Base-by-base conservation (phyloP, 805 yeast species). In the Yarrowia porcina region DNA sequence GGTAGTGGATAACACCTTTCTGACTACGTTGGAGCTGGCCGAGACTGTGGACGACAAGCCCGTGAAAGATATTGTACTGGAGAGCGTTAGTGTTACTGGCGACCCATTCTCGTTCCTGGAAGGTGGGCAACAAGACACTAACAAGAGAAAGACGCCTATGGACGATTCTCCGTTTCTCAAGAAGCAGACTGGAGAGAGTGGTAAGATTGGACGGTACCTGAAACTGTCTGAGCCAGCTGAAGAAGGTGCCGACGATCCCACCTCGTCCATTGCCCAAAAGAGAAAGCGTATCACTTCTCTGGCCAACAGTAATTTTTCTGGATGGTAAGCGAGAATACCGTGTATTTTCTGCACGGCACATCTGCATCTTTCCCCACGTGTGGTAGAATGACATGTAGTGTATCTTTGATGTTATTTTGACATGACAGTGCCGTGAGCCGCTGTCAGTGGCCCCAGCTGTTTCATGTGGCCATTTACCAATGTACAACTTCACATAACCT, bases 21-120 rank as follows among this genome's bases (percentile, higher is more conserved):
- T 90, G 65, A 91, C 59, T 75, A 83, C 66, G 82, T 86, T 10
- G 52, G 63, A 59, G 25, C 17, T 30, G 73, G 73, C 52, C 63
- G 63, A 0, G 35, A 64, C 61, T 15, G 30, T 10, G 39, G 61
- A 56, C 9, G 78, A 79, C 65, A 76, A 71, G 64, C 89, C 89
- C 25, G 64, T 69, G 5, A 71, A 73, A 28, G 79, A 78, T 20
- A 76, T 85, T 12, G 73, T 66, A 12, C 79, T 86, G 60, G 42
- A 23, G 30, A 30, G 50, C 15, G 66, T 68, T n/a, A 54, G 32
- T 15, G 54, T 69, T 11, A 18, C 65, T 7, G 60, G 54, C 7
- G 70, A 69, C 47, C 70, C 70, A 15, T 69, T 69, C 64, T 66
- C 52, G 32, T 50, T 25, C 30, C 28, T 23, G n/a, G 23, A 50